Evolutionary conservation across 2,329 filamentous ascomycete genomes (phyloP).

Genomic region (Scedosporium aurantiacum): DNA sequence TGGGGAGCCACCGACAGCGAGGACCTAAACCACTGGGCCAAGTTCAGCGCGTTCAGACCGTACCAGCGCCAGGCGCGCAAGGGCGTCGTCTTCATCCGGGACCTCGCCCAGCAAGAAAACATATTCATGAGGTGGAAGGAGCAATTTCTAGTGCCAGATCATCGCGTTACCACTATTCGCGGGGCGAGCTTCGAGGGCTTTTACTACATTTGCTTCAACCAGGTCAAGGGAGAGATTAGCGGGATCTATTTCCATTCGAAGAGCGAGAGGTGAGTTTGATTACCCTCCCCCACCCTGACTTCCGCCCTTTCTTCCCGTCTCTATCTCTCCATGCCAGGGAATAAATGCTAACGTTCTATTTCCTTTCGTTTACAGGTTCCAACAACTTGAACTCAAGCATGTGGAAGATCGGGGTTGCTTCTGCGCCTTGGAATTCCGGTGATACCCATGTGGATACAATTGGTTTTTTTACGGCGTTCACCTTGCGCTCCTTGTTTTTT

Average conservation of each 20-base stretch:
- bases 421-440: constrained; percentile 70
- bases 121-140: constrained; percentile 99
- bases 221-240: constrained; percentile 71
- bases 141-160: constrained; percentile 91
- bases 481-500: not conserved
- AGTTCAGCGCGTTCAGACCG: constrained; percentile 78
- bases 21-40: constrained; percentile 85
- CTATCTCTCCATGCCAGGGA: not conserved
- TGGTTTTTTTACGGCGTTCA: not conserved
- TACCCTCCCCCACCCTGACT: not conserved
- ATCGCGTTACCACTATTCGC: constrained; percentile 78
- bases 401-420: constrained; percentile 76
- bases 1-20: constrained; percentile 92
- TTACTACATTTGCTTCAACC: constrained; percentile 99
- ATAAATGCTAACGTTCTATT: not conserved
- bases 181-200: constrained; percentile 97
- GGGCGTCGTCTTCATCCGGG: constrained; percentile 45
- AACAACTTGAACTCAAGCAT: constrained; percentile 85
- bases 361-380: constrained; percentile 49
- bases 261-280: constrained; percentile 72
- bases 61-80: constrained; percentile 50
- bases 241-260: constrained; percentile 98
- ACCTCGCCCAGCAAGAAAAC: constrained; percentile 70
- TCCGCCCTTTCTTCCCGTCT: not conserved
- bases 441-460: constrained; percentile 9